phyloP scores from a whole-genome alignment of 1,284 basidiomycete species.

The Boletellus deceptivus region DNA sequence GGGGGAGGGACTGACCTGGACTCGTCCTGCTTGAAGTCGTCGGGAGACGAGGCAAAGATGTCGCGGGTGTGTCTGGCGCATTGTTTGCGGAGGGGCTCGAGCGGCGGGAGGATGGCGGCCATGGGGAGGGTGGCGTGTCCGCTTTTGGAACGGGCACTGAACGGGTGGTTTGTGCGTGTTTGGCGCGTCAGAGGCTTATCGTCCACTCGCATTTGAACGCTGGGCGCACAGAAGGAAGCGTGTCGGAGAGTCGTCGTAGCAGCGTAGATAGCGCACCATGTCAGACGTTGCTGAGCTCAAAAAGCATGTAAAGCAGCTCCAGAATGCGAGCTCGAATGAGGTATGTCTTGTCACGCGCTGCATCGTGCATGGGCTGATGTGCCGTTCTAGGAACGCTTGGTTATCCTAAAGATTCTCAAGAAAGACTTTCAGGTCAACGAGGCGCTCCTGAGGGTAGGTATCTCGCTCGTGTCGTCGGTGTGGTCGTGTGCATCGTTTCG shows the following conservation, averaged over 20 bases:
- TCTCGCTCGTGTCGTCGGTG: conserved; percentile 15
- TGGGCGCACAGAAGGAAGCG: background rate
- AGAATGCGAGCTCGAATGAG: conserved; percentile 57
- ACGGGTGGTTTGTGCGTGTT: conserved; percentile 22
- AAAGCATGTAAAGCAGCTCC: conserved; percentile 76
- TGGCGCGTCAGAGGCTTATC: conserved; percentile 5
- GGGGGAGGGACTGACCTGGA: conserved; percentile 50
- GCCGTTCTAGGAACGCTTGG: conserved; percentile 63
- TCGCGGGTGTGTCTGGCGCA: conserved; percentile 68
- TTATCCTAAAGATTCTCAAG: conserved; percentile 74
- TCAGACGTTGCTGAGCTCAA: conserved; percentile 61
- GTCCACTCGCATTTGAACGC: background rate
- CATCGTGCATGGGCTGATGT: too few relatives aligned
- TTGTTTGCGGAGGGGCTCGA: conserved; percentile 61
- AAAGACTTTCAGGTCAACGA: conserved; percentile 82
- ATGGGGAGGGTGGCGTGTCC: background rate
- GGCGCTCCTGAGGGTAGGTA: conserved; percentile 80
- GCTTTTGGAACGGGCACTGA: conserved; percentile 13
- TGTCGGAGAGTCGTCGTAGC: conserved; percentile 16
- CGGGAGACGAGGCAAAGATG: conserved; percentile 64
- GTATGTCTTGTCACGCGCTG: conserved; percentile 41
- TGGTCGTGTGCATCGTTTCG: conserved; percentile 1
- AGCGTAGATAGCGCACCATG: conserved; percentile 30
- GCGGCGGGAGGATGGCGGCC: conserved; percentile 1
- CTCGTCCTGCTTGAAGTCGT: conserved; percentile 60